A percentile compares a stretch with the other conserved stretches of the same genome.
These are phyloP conservation scores for Pleurotus ostreatus DNA, from an alignment of 768 basidiomycete genomes.

Conservation along the genomic window DNA sequence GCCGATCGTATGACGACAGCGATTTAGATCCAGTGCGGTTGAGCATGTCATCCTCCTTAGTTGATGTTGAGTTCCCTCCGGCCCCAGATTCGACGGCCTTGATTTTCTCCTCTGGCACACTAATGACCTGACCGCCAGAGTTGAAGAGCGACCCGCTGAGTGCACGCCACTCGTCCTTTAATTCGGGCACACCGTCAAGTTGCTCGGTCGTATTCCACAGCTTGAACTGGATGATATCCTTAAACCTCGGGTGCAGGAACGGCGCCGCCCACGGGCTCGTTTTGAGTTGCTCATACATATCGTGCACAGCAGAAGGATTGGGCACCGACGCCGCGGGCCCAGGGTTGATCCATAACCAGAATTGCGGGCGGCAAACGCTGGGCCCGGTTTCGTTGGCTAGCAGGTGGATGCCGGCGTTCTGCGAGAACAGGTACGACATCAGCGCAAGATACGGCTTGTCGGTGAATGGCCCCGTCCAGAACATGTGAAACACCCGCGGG, in stretches of 20 bases:
- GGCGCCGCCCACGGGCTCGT: conserved; percentile 88
- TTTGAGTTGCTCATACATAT: conserved; percentile 81
- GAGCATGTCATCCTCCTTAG: conserved; percentile 47
- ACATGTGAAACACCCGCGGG: conserved; percentile 88
- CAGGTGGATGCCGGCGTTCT: conserved; percentile 80
- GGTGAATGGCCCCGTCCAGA: conserved; percentile 95
- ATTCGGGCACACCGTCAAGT: conserved; percentile 80
- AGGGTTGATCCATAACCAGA: conserved; percentile 97
- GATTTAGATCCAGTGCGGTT: conserved; percentile 90
- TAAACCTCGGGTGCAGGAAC: conserved; percentile 86
- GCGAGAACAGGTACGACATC: conserved; percentile 89
- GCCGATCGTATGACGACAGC: conserved; percentile 79
- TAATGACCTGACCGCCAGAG: conserved; percentile 76
- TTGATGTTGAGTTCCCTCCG: conserved; percentile 51
- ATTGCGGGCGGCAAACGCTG: conserved; percentile 75
- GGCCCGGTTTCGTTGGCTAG: conserved; percentile 34
- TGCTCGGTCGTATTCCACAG: conserved; percentile 98
- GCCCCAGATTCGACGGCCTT: conserved; percentile 29
- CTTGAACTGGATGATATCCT: conserved; percentile 86
- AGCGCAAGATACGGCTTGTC: conserved; percentile 95
- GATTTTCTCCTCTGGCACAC: conserved; percentile 40
- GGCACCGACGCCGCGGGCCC: conserved; percentile 84
- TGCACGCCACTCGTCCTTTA: conserved; percentile 83
- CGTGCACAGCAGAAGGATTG: conserved; percentile 68
- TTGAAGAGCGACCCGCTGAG: conserved; percentile 80